Conservation (phyloP, 495 filamentous ascomycete species). For the Aspergillus sclerotiicarbonarius region DNA sequence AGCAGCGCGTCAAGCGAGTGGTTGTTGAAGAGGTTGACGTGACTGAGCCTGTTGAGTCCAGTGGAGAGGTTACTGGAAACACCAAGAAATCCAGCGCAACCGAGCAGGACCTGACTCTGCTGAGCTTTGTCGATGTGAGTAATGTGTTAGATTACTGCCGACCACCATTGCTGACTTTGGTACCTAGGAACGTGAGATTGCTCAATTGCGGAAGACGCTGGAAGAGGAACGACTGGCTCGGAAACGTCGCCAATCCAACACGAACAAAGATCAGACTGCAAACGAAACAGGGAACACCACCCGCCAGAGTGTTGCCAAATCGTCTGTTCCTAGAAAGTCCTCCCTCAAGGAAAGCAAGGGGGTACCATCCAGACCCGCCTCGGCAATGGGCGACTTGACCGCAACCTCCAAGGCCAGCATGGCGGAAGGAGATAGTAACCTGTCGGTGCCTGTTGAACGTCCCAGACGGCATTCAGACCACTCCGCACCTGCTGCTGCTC, state of each 20-base stretch:
- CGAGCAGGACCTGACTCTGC: slow-evolving; percentile 40
- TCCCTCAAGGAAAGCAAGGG: slow-evolving; percentile 43
- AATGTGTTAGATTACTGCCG: neutral
- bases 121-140: slow-evolving; percentile 49
- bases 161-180: neutral
- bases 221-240: slow-evolving; percentile 49
- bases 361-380: slow-evolving; percentile 33
- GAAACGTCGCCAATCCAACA: slow-evolving; percentile 40
- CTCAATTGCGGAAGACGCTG: slow-evolving; percentile 46
- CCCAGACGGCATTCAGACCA: slow-evolving; percentile 48
- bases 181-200: slow-evolving; percentile 43
- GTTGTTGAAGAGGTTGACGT: slow-evolving; percentile 41
- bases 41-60: slow-evolving; percentile 28
- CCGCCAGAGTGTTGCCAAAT: slow-evolving; percentile 36
- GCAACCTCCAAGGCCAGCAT: slow-evolving; percentile 25
- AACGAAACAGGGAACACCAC: slow-evolving; percentile 37
- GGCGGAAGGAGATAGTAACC: slow-evolving; percentile 30
- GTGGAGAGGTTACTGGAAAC: slow-evolving; percentile 35
- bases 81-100: slow-evolving; percentile 29
- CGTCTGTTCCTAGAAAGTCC: slow-evolving; percentile 43
- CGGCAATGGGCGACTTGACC: slow-evolving; percentile 38
- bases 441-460: slow-evolving; percentile 37
- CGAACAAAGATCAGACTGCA: slow-evolving; percentile 27
- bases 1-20: slow-evolving; percentile 46
- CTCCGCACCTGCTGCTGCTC: slow-evolving; percentile 26